Base-by-base conservation (phyloP, 176 grass and related monocot species). In the Puya raimondii region DNA sequence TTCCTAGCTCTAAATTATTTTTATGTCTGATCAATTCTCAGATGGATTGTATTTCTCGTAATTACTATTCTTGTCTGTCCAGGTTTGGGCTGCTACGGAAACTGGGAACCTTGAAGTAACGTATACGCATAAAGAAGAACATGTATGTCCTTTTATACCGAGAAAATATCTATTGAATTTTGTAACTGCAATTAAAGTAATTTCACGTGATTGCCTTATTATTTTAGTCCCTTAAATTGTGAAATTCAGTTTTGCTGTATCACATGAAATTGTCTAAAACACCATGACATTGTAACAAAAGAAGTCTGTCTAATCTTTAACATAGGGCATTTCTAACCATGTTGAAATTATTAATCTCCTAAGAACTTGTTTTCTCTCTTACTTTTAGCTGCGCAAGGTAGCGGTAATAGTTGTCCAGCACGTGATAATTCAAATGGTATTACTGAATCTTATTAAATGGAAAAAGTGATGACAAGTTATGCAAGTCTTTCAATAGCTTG, bases 81-180 rank as follows among this genome's bases (percentile, higher is more conserved):
- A 99, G 95, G 81, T 99, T 66, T 99, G 95, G 95, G 74, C 84
- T 48, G 80, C 82, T 77, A 92, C 79, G 53, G 89, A 88, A 70
- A 93, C 59, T 65, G 95, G 89, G 64, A 81, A 83, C 51, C 81
- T 99, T 12, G 95, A 99, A 81, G 87, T 86, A 63, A 91, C 87
- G 58, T 99, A 99, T 14, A 99, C 90, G 59, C 95, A 99, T 74
- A 88, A 76, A 70, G 95, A 91, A 82, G 95, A 99, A 10, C 67
- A 90, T 63, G 95, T 99, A 91, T 61, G 72, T 66, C 64, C 51
- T 16, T 51, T n/a, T 66, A 74, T 11, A 65, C 5, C 14, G 48
- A 64, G 23, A 56, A 66, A 51, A 12, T 68, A 10, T 29, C 5
- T 67, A 53, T 48, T 23, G 10, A 23, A 16, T 47, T 3, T 53